These are phyloP conservation scores for Aspergillus sojae DNA, from an alignment of 2,329 filamentous ascomycete species.

Conservation along the genomic window DNA sequence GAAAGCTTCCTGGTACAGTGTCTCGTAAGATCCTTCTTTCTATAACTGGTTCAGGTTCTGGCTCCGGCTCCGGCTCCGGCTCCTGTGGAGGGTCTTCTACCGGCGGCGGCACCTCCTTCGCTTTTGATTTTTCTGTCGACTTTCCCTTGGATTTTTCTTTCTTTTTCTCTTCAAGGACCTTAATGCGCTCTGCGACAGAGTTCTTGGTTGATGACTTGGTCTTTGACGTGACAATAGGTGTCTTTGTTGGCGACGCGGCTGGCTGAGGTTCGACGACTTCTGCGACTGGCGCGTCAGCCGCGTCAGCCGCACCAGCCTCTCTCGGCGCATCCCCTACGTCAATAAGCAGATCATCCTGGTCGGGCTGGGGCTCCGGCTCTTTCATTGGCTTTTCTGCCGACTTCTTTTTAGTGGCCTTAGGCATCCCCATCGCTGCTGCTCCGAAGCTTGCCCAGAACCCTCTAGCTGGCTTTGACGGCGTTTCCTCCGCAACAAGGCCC, in stretches of 20 bases:
- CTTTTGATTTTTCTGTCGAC: constrained; percentile 30
- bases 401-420: constrained; percentile 49
- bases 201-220: constrained; percentile 45
- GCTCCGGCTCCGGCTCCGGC: constrained; percentile 21
- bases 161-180: constrained; percentile 45
- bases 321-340: constrained; percentile 38
- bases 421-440: constrained; percentile 39
- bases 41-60: constrained; percentile 30
- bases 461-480: constrained; percentile 39
- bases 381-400: constrained; percentile 46
- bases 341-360: constrained; percentile 33
- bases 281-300: constrained; percentile 37
- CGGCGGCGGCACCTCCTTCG: constrained; percentile 20
- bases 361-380: constrained; percentile 22
- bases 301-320: constrained; percentile 31
- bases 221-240: constrained; percentile 35
- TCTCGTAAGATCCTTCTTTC: constrained; percentile 43
- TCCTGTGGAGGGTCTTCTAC: constrained; percentile 20
- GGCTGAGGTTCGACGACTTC: constrained; percentile 43
- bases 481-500: constrained; percentile 33
- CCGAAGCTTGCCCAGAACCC: constrained; percentile 51
- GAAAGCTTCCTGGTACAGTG: constrained; percentile 61
- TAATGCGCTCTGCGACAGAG: constrained; percentile 58
- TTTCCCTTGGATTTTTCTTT: constrained; percentile 43
- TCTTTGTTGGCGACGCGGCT: constrained; percentile 46